Evolutionary conservation across 2,329 filamentous ascomycete species (phyloP).

Genomic region (Sporothrix curviconia): DNA sequence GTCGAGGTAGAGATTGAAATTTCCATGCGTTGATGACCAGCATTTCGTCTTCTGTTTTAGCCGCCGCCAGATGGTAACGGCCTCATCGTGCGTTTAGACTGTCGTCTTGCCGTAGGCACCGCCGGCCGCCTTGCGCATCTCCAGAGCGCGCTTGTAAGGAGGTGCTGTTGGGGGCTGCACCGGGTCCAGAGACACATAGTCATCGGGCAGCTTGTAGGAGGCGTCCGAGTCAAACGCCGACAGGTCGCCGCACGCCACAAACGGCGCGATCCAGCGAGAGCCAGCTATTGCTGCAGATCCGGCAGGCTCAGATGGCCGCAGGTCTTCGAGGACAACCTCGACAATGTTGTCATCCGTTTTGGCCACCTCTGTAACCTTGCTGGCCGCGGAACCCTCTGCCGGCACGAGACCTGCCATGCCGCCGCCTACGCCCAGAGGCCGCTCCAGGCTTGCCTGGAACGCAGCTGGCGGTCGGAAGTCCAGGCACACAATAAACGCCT

Average conservation of each 20-base stretch:
- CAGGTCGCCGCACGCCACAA: slow-evolving; percentile 93
- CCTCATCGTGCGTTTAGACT: no score
- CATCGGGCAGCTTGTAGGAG: slow-evolving; percentile 81
- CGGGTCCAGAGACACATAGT: slow-evolving; percentile 80
- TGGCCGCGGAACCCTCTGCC: not conserved
- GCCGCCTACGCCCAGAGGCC: slow-evolving; percentile 62
- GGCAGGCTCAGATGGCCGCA: slow-evolving; percentile 15
- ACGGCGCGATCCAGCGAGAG: slow-evolving; percentile 81
- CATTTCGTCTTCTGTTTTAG: no score
- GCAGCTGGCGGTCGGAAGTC: slow-evolving; percentile 75
- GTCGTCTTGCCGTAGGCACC: slow-evolving; percentile 71
- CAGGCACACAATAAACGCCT: slow-evolving; percentile 93
- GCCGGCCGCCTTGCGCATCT: slow-evolving; percentile 69
- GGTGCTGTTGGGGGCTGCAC: slow-evolving; percentile 93
- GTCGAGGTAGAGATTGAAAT: no score
- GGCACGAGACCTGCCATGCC: slow-evolving; percentile 23
- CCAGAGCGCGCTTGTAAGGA: slow-evolving; percentile 85
- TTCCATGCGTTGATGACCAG: no score
- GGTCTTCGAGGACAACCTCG: slow-evolving; percentile 47
- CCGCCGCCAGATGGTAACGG: no score
- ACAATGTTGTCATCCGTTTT: slow-evolving; percentile 31
- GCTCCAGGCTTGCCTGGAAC: slow-evolving; percentile 68
- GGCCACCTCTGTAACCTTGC: not conserved
- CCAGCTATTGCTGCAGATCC: slow-evolving; percentile 27
- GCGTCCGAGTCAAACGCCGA: slow-evolving; percentile 94